Conservation (phyloP, 2,329 filamentous ascomycete species). For the Neonectria magnoliae region DNA sequence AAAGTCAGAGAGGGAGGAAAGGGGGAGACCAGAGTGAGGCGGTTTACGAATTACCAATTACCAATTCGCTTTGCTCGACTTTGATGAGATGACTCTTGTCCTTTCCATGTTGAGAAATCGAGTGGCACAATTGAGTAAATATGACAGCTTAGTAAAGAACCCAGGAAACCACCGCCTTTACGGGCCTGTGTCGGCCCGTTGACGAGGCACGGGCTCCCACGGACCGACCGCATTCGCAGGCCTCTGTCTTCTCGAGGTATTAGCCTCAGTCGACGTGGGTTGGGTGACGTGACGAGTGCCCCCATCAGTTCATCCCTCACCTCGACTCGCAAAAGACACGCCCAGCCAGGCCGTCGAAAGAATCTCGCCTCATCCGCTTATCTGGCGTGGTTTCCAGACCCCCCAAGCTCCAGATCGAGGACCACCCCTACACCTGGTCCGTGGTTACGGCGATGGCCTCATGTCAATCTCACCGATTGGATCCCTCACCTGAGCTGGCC, state of each 20-base stretch:
- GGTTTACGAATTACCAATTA: neutral
- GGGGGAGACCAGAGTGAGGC: constrained; percentile 14
- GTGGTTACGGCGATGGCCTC: constrained; percentile 31
- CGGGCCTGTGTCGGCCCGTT: constrained; percentile 38
- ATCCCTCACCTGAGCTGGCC: constrained; percentile 37
- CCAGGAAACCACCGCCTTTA: constrained; percentile 22
- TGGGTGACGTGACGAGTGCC: constrained; percentile 1
- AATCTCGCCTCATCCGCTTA: constrained; percentile 21
- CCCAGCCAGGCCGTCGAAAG: neutral
- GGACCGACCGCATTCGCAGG: constrained; percentile 39
- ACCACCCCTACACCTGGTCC: neutral
- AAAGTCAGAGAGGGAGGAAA: neutral
- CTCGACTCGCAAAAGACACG: constrained; percentile 1
- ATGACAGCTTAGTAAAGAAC: neutral
- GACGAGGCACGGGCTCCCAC: constrained; percentile 36
- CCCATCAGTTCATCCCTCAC: constrained; percentile 25
- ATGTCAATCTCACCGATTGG: constrained; percentile 39
- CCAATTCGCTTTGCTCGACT: neutral
- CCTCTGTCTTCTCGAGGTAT: neutral
- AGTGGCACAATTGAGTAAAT: neutral
- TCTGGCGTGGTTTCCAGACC: constrained; percentile 24
- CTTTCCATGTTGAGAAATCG: constrained; percentile 19
- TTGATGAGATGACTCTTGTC: constrained; percentile 18
- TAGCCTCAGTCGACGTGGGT: neutral
- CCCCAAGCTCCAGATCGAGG: constrained; percentile 8